Evolutionary conservation across 495 filamentous ascomycete genomes (phyloP), one percentile per base, ranked within the genome.

Genomic region (Cenococcum geophilum): DNA sequence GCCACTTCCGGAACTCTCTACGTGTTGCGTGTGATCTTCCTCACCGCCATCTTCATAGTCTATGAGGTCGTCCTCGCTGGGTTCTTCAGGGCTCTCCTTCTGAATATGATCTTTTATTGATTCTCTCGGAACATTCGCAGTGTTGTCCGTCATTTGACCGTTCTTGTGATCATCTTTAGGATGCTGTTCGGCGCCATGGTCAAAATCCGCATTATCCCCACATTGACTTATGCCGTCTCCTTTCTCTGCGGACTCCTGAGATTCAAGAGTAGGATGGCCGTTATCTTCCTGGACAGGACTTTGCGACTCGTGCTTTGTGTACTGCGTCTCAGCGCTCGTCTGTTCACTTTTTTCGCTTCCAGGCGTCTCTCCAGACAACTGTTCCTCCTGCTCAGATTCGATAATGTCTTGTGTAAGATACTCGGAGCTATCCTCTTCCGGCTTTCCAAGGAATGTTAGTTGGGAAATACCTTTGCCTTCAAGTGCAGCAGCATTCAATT

Each of bases 401-500:
- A 22, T 18, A 40, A 18, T 27, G n/a, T 32, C 49, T 18, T 52
- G 14, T 25, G 20, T 8, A 23, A 23, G 49, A 27, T 52, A 56
- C 54, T 56, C 54, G 5, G 37, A 56, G 54, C 36, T 10, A 6
- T 56, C 54, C 12, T 56, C 37, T n/a, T 56, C 54, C 8, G 20
- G 27, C 6, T 56, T 5, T 27, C 34, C 59, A 67, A 74, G 71
- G 70, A 76, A 78, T 8, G 67, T 70, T 35, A 86, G 66, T 50
- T 83, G 73, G 5, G 83, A 83, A 36, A 86, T 66, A 12, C 82
- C 82, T 69, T 83, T 82, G 21, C 85, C 85, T 64, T 81, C 77
- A 23, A 74, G 75, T 36, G 76, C 81, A 65, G 78, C 81, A 58
- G 72, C 63, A 23, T 61, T 55, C 14, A 82, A 65, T 20, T 71